A percentile compares a stretch with the other conserved stretches of the same genome.
Conservation (phyloP, 2,329 filamentous ascomycete genomes). For the Paecilomyces dactylethromorphus region DNA sequence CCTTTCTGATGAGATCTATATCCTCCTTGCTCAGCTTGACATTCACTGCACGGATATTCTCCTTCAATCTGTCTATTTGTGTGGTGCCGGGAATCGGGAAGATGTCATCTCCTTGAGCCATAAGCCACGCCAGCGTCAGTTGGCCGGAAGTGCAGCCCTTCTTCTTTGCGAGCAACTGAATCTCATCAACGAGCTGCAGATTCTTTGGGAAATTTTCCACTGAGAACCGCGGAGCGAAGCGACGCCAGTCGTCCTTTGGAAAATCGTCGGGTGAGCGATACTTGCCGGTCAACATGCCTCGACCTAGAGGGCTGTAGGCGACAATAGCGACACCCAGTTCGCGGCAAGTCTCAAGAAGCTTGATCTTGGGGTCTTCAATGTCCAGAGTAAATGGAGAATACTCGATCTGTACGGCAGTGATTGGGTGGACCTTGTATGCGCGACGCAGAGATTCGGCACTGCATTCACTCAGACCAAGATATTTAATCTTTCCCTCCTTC, state of each 20-base stretch:
- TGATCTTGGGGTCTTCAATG: constrained; percentile 40
- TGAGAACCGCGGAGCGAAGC: neutral
- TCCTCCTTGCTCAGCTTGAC: neutral
- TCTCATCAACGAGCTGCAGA: neutral
- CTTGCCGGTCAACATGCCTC: constrained; percentile 51
- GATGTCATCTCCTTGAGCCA: neutral
- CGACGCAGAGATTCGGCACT: constrained; percentile 42
- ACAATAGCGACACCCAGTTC: constrained; percentile 54
- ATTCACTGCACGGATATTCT: neutral
- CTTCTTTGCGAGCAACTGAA: neutral
- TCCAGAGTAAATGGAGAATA: constrained; percentile 45
- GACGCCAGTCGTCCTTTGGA: neutral
- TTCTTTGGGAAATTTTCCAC: neutral
- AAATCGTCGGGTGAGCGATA: constrained; percentile 17
- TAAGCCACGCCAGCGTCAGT: neutral
- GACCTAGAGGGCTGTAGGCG: constrained; percentile 54
- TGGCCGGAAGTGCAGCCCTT: neutral
- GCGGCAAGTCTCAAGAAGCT: constrained; percentile 48
- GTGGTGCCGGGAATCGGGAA: neutral
- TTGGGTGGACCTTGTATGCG: constrained; percentile 41
- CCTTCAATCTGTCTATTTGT: neutral
- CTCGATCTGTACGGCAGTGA: constrained; percentile 46
- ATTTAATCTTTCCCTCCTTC: constrained; percentile 42
- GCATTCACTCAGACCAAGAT: constrained; percentile 44
- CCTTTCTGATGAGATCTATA: neutral